Base-by-base conservation (phyloP, 2,329 filamentous ascomycete genomes). In the Exophiala phaeomuriformis region DNA sequence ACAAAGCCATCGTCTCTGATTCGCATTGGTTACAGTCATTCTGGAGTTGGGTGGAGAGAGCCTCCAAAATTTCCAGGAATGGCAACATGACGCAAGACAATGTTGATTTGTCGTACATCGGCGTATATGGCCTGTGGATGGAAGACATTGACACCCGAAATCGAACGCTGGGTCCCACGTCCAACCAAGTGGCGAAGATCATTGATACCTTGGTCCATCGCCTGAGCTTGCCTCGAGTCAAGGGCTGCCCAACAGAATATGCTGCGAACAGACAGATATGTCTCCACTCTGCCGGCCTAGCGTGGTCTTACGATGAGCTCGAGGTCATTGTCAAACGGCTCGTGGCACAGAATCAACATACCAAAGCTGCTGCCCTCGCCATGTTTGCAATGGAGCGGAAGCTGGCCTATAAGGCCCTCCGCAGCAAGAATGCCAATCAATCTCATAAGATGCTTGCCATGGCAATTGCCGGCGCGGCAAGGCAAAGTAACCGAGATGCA, bases 351-450 rank as follows among this genome's bases (percentile, higher is more conserved):
- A 75, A 75, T 10, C 71, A 81, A 42, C 74, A 80, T 58, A 82
- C 82, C 47, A 82, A 83, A 68, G 81, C 81, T 10, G 80, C 83
- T 47, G 80, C 81, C 1, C 67, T 83, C 40, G 81, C 82, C 2
- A 72, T 83, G 3, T 80, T 84, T 59, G 78, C 83, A 54, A 76
- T 78, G 47, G 73, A 81, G 62, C 75, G 77, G 31, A 78, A 81
- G 53, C 67, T 83, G 4, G 81, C 81, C 2, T 73, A 82, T 36
- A 69, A 76, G 40, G 72, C 80, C 1, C 69, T 85, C 9, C 75
- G 77, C 31, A 74, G 73, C 5, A 78, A 79, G 55, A 73, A 76
- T 27, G 71, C 77, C 1, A 52, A 71, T 64, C 58, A 83, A 72
- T 77, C 79, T 2, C 75, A 81, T 51, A 77, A 78, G 52, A 75